phyloP scores from a whole-genome alignment of 768 basidiomycete genomes.

The Neoboletus subvelutipes region DNA sequence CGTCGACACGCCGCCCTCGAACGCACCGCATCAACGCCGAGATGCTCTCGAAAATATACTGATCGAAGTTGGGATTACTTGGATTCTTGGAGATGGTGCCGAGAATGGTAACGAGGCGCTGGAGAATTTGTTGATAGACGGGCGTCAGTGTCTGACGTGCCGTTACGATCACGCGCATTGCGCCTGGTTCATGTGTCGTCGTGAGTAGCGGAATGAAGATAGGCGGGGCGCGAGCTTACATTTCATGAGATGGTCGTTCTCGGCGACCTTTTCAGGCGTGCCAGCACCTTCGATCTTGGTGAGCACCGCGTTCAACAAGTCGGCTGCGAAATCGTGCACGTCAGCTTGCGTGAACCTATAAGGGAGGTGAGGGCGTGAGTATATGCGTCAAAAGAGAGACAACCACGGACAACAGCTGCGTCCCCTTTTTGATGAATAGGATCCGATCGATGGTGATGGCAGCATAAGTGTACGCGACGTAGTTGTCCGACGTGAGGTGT shows the following conservation, averaged over 20 bases:
- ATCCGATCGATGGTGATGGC: slow-evolving; percentile 98
- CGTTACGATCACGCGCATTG: slow-evolving; percentile 91
- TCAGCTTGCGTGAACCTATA: slow-evolving; percentile 84
- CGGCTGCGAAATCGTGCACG: slow-evolving; percentile 77
- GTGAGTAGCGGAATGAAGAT: slow-evolving; percentile 1
- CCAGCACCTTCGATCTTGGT: slow-evolving; percentile 74
- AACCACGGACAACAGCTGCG: slow-evolving; percentile 64
- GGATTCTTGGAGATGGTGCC: slow-evolving; percentile 92
- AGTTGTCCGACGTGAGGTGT: slow-evolving; percentile 80
- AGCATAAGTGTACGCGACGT: slow-evolving; percentile 94
- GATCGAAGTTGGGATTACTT: slow-evolving; percentile 96
- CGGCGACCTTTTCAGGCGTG: slow-evolving; percentile 89
- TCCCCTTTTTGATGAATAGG: slow-evolving; percentile 82
- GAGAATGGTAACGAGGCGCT: slow-evolving; percentile 78
- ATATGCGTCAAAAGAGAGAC: not conserved
- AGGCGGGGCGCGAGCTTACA: slow-evolving; percentile 48
- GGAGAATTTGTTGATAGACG: slow-evolving; percentile 61
- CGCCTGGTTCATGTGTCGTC: slow-evolving; percentile 50
- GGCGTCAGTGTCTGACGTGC: slow-evolving; percentile 77
- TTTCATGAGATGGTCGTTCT: slow-evolving; percentile 98
- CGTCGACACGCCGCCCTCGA: not conserved
- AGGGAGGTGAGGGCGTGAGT: not conserved
- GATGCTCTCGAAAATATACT: slow-evolving; percentile 95
- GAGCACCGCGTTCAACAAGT: slow-evolving; percentile 70
- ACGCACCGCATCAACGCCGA: slow-evolving; percentile 85